Evolutionary conservation across 2,329 filamentous ascomycete genomes (phyloP).

Genomic region (Thielaviopsis musarum): DNA sequence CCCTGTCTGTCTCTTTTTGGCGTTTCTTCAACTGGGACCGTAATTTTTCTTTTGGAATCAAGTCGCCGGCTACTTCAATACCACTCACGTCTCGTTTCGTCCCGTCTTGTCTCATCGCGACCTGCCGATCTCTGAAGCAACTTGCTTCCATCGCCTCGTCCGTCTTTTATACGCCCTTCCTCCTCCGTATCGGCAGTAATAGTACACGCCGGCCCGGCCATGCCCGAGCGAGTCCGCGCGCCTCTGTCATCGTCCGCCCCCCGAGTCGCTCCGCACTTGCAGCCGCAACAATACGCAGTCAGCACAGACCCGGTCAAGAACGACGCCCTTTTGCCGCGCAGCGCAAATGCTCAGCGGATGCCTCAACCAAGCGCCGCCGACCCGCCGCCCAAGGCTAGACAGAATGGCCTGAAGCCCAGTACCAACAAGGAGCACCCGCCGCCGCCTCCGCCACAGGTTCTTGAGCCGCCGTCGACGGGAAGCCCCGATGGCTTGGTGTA

Average conservation of each 20-base stretch:
- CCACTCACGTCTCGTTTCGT: background rate
- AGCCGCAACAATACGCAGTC: background rate
- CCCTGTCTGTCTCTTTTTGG: background rate
- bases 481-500: conserved; percentile 55
- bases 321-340: conserved; percentile 47
- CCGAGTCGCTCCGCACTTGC: background rate
- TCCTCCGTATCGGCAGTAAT: background rate
- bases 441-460: conserved; percentile 42
- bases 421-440: conserved; percentile 52
- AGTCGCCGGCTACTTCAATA: background rate
- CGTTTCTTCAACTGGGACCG: background rate
- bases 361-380: conserved; percentile 27
- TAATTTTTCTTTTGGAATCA: background rate
- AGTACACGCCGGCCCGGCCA: conserved; percentile 2
- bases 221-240: conserved; percentile 9
- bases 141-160: background rate
- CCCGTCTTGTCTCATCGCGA: background rate
- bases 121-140: background rate
- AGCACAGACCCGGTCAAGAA: conserved; percentile 26
- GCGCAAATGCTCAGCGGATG: conserved; percentile 43
- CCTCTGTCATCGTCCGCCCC: conserved; percentile 8
- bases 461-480: conserved; percentile 49
- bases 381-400: conserved; percentile 34
- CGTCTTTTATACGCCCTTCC: background rate
- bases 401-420: conserved; percentile 29